Base-by-base conservation (phyloP, 768 basidiomycete genomes). In the Macrolepiota fuliginosa region DNA sequence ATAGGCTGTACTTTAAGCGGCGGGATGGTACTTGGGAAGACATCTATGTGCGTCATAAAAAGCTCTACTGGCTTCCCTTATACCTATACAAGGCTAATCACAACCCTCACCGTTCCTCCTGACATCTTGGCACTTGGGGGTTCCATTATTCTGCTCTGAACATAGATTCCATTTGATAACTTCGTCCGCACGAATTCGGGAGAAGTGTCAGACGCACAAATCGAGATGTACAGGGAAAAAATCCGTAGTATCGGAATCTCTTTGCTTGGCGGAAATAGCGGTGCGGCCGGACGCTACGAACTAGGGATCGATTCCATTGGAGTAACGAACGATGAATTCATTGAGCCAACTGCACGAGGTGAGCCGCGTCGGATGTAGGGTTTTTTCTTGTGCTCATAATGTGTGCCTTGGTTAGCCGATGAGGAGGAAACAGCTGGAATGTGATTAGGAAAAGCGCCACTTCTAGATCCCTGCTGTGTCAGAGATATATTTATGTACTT, bases 181-280 rank as follows among this genome's bases (percentile, higher is more conserved):
- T 93, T 93, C 64, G 83, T 90, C 47, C 78, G 88, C 52, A 92
- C 91, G 15, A 91, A 91, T 61, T 78, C 82, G 0, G 91, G 91
- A 0, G 84, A 91, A 69, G 71, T 91, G 58, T 83, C 89, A 2
- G 80, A 85, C 54, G 79, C 83, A 36, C 89, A 92, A 65, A 85
- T 95, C 25, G 73, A 74, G 46, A 95, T 98, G 89, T 81, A 85
- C 69, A 81, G 84, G 13, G 87, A 91, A 54, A 84, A 83, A 49
- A 75, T 98, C 15, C 82, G 89, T 53, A 91, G 91, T 4, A 79
- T 98, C 17, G 95, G 95, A 1, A 89, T 98, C 37, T 92, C 92
- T 1, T 74, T 98, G 15, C 78, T 98, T 3, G 96, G 94, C 12
- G 92, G 92, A 1, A 92, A 91, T 58, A 87, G 90, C 58, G 84